phyloP scores from a whole-genome alignment of 768 basidiomycete species.

The Hysterangium stoloniferum region DNA sequence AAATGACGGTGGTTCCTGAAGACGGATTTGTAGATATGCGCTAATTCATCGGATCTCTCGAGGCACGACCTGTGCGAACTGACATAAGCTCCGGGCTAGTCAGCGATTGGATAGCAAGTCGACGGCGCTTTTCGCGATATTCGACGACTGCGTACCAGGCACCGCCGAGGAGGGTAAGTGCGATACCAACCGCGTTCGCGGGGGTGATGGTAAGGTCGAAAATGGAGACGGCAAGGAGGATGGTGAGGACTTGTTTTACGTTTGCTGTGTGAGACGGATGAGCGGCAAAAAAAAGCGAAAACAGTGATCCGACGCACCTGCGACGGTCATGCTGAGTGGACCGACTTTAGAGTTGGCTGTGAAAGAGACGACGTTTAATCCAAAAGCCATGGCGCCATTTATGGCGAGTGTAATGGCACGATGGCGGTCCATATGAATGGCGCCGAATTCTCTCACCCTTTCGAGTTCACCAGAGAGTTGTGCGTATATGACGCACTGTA shows the following conservation, averaged over 20 bases:
- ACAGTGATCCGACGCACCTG: conserved; percentile 44
- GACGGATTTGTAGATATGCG: too few relatives aligned
- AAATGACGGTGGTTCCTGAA: too few relatives aligned
- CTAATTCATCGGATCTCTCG: too few relatives aligned
- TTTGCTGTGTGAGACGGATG: conserved; percentile 43
- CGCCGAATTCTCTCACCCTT: conserved; percentile 42
- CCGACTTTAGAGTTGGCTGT: conserved; percentile 92
- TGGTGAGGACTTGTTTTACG: conserved; percentile 89
- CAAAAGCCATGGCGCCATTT: conserved; percentile 87
- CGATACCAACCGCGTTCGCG: conserved; percentile 76
- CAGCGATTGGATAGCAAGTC: conserved; percentile 2
- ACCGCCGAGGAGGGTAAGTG: conserved; percentile 79
- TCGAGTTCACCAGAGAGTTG: conserved; percentile 75
- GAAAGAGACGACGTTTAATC: conserved; percentile 89
- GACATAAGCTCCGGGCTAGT: background rate
- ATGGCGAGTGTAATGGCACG: conserved; percentile 50
- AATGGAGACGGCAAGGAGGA: conserved; percentile 73
- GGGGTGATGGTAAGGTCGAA: conserved; percentile 78
- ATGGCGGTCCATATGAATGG: conserved; percentile 35
- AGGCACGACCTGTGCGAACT: too few relatives aligned
- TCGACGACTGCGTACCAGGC: conserved; percentile 73
- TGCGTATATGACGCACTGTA: conserved; percentile 77
- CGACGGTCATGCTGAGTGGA: conserved; percentile 85
- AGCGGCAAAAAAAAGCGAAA: background rate
- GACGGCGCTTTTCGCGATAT: conserved; percentile 25